phyloP scores from a whole-genome alignment of 352 stramenopile species.

The Phytophthora syringae region DNA sequence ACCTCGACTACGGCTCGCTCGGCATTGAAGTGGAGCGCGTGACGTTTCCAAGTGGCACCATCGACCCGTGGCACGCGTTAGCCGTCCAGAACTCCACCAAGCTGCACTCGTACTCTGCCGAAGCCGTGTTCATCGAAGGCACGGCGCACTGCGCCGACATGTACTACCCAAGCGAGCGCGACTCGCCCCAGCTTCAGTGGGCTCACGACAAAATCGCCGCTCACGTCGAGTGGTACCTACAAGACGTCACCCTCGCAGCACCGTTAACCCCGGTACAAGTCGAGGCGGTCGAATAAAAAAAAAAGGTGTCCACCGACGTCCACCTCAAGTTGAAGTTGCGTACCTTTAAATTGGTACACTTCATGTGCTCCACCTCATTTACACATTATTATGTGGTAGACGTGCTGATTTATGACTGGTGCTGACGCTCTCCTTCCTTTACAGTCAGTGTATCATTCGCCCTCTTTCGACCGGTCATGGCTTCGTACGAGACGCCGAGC shows the following conservation, averaged over 20 bases:
- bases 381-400: constrained; percentile 26
- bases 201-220: constrained; percentile 70
- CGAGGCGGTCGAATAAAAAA: constrained; percentile 30
- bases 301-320: neutral
- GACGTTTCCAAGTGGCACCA: constrained; percentile 82
- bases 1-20: constrained; percentile 81
- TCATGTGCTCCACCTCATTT: neutral
- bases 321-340: constrained; percentile 5
- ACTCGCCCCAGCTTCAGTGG: constrained; percentile 64
- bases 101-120: constrained; percentile 57
- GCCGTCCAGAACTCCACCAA: constrained; percentile 76
- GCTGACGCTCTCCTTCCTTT: neutral
- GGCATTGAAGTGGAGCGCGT: constrained; percentile 81
- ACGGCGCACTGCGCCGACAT: constrained; percentile 86
- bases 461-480: constrained; percentile 47
- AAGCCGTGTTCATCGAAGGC: constrained; percentile 81
- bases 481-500: constrained; percentile 72
- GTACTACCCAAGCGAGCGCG: constrained; percentile 70
- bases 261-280: constrained; percentile 13
- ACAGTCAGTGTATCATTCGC: constrained; percentile 26
- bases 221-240: constrained; percentile 53
- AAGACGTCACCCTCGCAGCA: constrained; percentile 11
- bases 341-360: neutral
- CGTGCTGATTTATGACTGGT: neutral
- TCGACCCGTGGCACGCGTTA: constrained; percentile 87